Conservation (phyloP, 2,329 filamentous ascomycete species). For the Elsinoe batatas region DNA sequence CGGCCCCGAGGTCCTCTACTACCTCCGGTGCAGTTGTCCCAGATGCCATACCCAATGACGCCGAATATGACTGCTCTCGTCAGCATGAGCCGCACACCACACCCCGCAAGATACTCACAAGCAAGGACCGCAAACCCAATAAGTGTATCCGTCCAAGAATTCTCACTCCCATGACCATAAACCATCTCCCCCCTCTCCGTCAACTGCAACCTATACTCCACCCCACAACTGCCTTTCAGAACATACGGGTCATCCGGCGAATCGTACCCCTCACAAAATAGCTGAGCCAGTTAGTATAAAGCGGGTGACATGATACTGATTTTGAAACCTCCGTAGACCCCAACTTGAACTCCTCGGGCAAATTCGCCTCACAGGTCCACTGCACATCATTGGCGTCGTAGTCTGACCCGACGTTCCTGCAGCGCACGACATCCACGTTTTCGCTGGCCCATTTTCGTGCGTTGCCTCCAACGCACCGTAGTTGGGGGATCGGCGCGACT, state of each 20-base stretch:
- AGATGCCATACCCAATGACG: slow-evolving; percentile 25
- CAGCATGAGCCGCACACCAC: not conserved
- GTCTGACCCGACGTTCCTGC: slow-evolving; percentile 71
- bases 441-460: slow-evolving; percentile 42
- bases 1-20: slow-evolving; percentile 12
- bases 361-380: slow-evolving; percentile 72
- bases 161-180: slow-evolving; percentile 46
- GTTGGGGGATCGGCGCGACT: slow-evolving; percentile 59
- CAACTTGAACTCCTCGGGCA: slow-evolving; percentile 59
- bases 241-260: slow-evolving; percentile 69
- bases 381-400: slow-evolving; percentile 75
- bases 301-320: too few species aligned
- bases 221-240: slow-evolving; percentile 84
- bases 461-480: slow-evolving; percentile 62
- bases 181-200: slow-evolving; percentile 65
- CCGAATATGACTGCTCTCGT: slow-evolving; percentile 20
- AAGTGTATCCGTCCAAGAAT: slow-evolving; percentile 1
- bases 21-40: slow-evolving; percentile 16
- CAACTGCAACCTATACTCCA: slow-evolving; percentile 73
- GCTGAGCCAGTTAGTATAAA: too few species aligned
- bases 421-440: slow-evolving; percentile 72
- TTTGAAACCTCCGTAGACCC: slow-evolving; percentile 86
- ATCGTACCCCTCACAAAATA: slow-evolving; percentile 80
- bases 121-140: not conserved
- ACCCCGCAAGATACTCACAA: not conserved